Base-by-base conservation (phyloP, 306 rosid genomes). In the Glycine tomentella region DNA sequence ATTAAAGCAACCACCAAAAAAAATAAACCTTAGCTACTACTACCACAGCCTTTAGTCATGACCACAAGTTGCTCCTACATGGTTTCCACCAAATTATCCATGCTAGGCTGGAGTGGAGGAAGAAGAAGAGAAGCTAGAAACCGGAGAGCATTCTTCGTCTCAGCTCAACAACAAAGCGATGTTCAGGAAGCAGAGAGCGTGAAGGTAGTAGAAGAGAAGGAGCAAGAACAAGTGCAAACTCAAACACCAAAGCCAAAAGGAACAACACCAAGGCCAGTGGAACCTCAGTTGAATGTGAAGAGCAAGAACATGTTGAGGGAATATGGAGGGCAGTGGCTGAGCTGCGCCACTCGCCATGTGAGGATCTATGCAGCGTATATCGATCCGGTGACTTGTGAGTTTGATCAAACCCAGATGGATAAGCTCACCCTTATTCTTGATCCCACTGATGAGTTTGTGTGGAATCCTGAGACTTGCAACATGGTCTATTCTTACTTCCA, bases 331-430 rank as follows among this genome's bases (percentile, higher is more conserved):
- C 98, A 95, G 74, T 95, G 87, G 87, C 52, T 84, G 61, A 80
- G 87, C 15, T 10, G 64, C 11, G 69, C 81, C 56, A 84, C 87
- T 0, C 78, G 87, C 25, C 87, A 84, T 53, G 84, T 84, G 3
- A 89, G 99, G 78, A 95, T 95, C 75, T 92, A 78, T 77, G 99
- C 98, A 3, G 98, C 98, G 0, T 94, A 94, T 38, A 89, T 94
- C 14, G 98, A 94, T 76, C 98, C 97, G 0, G 83, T 71, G 15
- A 95, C 99, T 31, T 84, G 89, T 34, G 97, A 80, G 69, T 95
- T 95, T 62, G 99, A 95, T 85, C 99, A 95, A 58, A 86, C 98
- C 15, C 99, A 95, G 85, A 93, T 91, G 94, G 98, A 95, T 80
- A 95, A 91, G 83, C 98, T 95, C 69, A 86, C 99, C 0, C 88